Conservation (phyloP, 306 rosid genomes). For the Mimosa pudica region DNA sequence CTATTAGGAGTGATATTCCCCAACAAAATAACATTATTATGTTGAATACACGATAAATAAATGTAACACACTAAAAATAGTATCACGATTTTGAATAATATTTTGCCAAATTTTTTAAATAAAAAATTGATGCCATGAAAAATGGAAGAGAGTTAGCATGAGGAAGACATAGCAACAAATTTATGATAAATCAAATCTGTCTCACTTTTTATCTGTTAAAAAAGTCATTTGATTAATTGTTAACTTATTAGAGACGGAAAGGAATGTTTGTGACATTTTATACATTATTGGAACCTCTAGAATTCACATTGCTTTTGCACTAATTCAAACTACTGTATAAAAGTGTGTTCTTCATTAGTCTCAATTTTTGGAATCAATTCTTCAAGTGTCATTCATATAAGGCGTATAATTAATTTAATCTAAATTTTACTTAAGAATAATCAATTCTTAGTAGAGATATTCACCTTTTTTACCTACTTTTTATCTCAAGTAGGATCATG, state of each 20-base stretch:
- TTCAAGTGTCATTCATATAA: not conserved
- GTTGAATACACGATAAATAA: too few relatives aligned
- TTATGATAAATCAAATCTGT: not conserved
- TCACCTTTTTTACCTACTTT: not conserved
- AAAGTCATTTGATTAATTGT: not conserved
- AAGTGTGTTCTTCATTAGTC: not conserved
- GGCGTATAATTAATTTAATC: not conserved
- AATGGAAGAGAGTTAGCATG: not conserved
- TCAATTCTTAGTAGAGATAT: not conserved
- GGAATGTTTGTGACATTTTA: not conserved
- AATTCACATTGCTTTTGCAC: not conserved
- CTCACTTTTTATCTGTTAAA: not conserved
- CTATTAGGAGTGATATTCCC: too few relatives aligned
- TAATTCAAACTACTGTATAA: not conserved
- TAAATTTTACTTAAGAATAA: not conserved
- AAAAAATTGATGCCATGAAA: not conserved
- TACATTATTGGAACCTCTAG: not conserved
- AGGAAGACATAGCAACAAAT: not conserved
- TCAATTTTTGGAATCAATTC: not conserved
- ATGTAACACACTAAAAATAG: too few relatives aligned
- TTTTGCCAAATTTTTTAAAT: not conserved
- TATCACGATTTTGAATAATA: too few relatives aligned
- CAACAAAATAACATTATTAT: too few relatives aligned
- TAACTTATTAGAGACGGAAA: not conserved
- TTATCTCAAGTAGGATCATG: not conserved